phyloP scores from a whole-genome alignment of 116 monocot species.

The Zostera marina region DNA sequence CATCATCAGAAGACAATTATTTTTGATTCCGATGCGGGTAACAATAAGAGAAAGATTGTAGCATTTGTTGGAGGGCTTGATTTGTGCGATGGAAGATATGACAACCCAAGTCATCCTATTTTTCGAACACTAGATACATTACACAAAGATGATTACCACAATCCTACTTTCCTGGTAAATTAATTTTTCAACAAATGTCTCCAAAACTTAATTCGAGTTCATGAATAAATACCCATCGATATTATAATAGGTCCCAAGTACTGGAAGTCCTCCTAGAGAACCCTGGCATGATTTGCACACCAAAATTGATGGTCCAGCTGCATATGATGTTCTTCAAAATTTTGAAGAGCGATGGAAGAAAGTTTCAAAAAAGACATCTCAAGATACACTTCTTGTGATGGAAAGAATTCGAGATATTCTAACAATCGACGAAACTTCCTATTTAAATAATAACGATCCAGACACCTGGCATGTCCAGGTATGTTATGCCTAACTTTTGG shows the following conservation, averaged over 20 bases:
- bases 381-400: slow-evolving; percentile 49
- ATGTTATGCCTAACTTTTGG: background rate
- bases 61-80: slow-evolving; percentile 93
- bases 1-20: slow-evolving; percentile 90
- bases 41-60: slow-evolving; percentile 44
- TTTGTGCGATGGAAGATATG: slow-evolving; percentile 83
- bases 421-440: slow-evolving; percentile 22
- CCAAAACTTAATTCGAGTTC: background rate
- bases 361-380: slow-evolving; percentile 45
- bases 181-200: background rate
- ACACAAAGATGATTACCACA: slow-evolving; percentile 80
- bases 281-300: slow-evolving; percentile 96
- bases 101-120: slow-evolving; percentile 56
- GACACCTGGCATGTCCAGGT: slow-evolving; percentile 85
- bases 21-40: slow-evolving; percentile 70
- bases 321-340: slow-evolving; percentile 73
- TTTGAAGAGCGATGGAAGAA: slow-evolving; percentile 86
- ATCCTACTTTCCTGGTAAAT: slow-evolving; percentile 29
- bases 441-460: slow-evolving; percentile 48
- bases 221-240: background rate
- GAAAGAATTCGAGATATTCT: slow-evolving; percentile 54
- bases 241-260: slow-evolving; percentile 11
- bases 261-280: slow-evolving; percentile 70
- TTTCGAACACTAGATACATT: slow-evolving; percentile 61
- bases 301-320: slow-evolving; percentile 78